Base-by-base conservation (phyloP, 2,329 filamentous ascomycete genomes). In the Aspergillus ochraceoroseus region DNA sequence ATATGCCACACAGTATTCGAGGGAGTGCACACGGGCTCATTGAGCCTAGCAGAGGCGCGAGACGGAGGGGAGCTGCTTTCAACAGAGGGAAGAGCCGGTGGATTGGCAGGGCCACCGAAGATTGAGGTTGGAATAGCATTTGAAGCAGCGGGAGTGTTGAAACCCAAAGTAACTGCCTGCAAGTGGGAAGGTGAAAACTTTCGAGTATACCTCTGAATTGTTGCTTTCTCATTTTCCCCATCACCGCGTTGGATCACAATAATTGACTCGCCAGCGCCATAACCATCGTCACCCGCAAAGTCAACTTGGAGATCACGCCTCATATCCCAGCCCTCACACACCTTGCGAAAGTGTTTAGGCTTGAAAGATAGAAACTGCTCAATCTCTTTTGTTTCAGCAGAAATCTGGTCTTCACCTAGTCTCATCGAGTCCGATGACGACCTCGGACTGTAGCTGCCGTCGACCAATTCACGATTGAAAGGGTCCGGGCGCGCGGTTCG, bases 251-350 rank as follows among this genome's bases (percentile, higher is more conserved):
- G 74, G 32, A 95, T 73, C 2, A 94, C 75, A 17, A 94, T 72
- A 26, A 94, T 70, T 11, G 74, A 75, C 63, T 95, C 90, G 13
- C 88, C 88, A 17, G 81, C 82, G 33, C 81, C 78, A 39, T 78
- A 71, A n/a, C 79, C 77, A 64, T 92, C 85, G 50, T 89, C 86
- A 13, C 79, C 80, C 27, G 84, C 84, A 65, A 95, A 96, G 58
- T 98, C 92, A 2, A 95, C 87, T 54, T 92, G 83, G 2, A 96
- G 70, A 47, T 72, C 80, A 45, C 88, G 79, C 38, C 80, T 80
- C 89, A 96, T 96, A 56, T 96, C 86, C 90, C 92, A 96, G 2
- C 85, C 84, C 43, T 84, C 70, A 56, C 85, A 96, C 1, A 79
- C 71, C 54, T 81, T 82, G 14, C 82, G 80, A 61, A 94, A 94